Base-by-base conservation (phyloP, 1,284 basidiomycete genomes). In the Wallemia ichthyophaga region DNA sequence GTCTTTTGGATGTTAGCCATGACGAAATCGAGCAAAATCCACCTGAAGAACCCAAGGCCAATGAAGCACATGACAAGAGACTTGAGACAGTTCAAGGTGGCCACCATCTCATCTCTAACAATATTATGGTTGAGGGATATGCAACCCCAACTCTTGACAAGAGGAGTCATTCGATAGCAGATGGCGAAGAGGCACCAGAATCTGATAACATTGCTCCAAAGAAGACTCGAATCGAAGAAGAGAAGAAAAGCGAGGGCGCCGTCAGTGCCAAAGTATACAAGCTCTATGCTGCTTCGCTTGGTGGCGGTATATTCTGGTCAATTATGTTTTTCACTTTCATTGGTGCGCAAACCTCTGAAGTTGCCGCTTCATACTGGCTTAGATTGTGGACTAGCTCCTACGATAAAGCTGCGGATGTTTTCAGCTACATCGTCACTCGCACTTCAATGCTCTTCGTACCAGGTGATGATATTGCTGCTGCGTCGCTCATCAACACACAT, bases 1-100 rank as follows among this genome's bases (percentile, higher is more conserved):
- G 76, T 1, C 67, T 78, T 27, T 71, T 82, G 0, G 65, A 66
- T 23, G 63, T 70, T 1, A 68, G 68, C 0, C 58, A 67, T 17
- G 69, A 69, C 59, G 66, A 67, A 27, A 69, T 75, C 13, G 70
- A 73, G 56, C 72, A 79, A 1, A 70, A 75, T 15, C 72, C 75
- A 31, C 69, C 71, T 1, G 78, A 79, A 64, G 64, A 66, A 33
- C 60, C 58, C 3, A 64, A 65, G 25, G 62, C 62, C 25, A 65
- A 67, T 27, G 69, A 69, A 57, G 65, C 65, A 2, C 62, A 66
- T 19, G 62, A 70, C 11, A 68, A 69, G 28, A 32, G 59, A 7
- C 15, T 53, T 3, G 48, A 23, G 1, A 59, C 58, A 1, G 28
- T 15, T 5, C 37, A 56, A 17, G n/a, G 26, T 59, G 37, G 37